A percentile compares a stretch with the other conserved stretches of the same genome.
Evolutionary conservation across 345 rosid genomes (phyloP).

Genomic region (Salix caprea): DNA sequence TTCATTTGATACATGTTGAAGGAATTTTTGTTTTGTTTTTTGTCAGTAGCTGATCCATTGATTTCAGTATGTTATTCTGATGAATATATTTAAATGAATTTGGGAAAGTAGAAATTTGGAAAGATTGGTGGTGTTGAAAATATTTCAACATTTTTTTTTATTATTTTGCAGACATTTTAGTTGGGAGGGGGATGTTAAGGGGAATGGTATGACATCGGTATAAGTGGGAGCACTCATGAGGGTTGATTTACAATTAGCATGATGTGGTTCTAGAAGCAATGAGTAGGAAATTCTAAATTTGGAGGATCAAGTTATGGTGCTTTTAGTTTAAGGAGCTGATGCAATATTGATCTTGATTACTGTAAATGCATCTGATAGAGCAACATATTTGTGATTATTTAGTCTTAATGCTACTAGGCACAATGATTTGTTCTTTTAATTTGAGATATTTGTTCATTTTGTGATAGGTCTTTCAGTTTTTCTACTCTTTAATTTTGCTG

Average conservation of each 20-base stretch:
- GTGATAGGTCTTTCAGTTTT: background rate
- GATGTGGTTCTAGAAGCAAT: background rate
- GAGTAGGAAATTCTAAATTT: background rate
- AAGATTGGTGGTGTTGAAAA: background rate
- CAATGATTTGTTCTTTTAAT: background rate
- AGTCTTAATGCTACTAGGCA: background rate
- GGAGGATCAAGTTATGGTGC: background rate
- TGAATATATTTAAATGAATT: background rate
- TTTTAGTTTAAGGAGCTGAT: background rate
- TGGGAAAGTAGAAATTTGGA: background rate
- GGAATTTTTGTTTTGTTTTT: background rate
- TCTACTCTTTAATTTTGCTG: background rate
- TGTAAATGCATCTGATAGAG: background rate
- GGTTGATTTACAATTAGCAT: background rate
- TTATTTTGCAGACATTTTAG: background rate
- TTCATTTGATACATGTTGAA: background rate
- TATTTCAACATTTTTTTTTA: too few species aligned
- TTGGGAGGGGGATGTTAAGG: background rate
- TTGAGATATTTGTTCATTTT: background rate
- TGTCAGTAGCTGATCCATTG: background rate
- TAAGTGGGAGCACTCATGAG: background rate
- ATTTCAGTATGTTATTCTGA: background rate
- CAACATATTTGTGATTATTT: background rate
- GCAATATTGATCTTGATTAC: background rate
- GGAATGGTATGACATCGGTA: background rate